These are phyloP conservation scores for Gaultheria prostrata DNA, from an alignment of 148 eudicot species.

Conservation along the genomic window DNA sequence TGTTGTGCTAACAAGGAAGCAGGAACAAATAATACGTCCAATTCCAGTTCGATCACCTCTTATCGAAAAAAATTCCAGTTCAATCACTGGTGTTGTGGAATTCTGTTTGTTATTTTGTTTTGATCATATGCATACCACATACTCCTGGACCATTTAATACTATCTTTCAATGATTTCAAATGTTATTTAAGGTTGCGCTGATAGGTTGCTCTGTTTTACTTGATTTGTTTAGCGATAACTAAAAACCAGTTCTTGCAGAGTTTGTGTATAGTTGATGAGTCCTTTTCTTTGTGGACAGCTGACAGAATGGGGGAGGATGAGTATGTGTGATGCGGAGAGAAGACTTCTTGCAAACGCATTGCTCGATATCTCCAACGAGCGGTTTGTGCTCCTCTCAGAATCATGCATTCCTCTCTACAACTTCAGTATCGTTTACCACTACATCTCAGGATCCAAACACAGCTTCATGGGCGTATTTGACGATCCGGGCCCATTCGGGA, in stretches of 20 bases:
- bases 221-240: background rate
- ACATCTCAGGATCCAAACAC: slow-evolving; percentile 52
- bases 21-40: background rate
- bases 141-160: background rate
- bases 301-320: slow-evolving; percentile 82
- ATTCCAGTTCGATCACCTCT: background rate
- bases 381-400: slow-evolving; percentile 74
- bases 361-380: slow-evolving; percentile 71
- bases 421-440: slow-evolving; percentile 52
- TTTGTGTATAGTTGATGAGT: background rate
- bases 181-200: background rate
- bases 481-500: slow-evolving; percentile 67
- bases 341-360: slow-evolving; percentile 80
- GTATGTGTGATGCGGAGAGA: slow-evolving; percentile 86
- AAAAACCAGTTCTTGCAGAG: background rate
- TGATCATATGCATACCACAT: background rate
- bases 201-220: background rate
- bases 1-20: background rate
- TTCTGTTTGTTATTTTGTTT: background rate
- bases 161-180: background rate
- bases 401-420: slow-evolving; percentile 79
- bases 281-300: slow-evolving; percentile 29
- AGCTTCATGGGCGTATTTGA: slow-evolving; percentile 74
- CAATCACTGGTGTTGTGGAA: background rate
- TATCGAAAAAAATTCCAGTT: background rate